Evolutionary conservation across 208 protist genomes (phyloP).

Genomic region (Leishmania major): DNA sequence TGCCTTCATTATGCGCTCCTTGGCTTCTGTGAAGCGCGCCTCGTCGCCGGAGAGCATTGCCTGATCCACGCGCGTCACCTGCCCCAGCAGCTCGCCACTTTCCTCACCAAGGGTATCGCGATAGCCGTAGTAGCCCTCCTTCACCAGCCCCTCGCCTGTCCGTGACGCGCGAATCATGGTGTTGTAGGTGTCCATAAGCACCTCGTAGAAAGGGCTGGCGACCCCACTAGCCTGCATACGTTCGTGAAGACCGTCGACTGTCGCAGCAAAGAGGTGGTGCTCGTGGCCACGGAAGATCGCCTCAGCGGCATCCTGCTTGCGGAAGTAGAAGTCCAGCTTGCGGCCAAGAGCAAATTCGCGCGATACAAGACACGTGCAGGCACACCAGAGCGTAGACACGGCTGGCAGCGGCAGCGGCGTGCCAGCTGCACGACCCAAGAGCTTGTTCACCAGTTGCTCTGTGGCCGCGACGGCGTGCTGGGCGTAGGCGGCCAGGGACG

Average conservation of each 20-base stretch:
- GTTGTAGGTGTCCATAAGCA: slow-evolving; percentile 87
- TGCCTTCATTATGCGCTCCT: slow-evolving; percentile 43
- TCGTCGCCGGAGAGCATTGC: slow-evolving; percentile 76
- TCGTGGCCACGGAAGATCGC: slow-evolving; percentile 48
- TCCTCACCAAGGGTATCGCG: slow-evolving; percentile 19
- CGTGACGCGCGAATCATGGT: slow-evolving; percentile 76
- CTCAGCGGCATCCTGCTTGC: slow-evolving; percentile 58
- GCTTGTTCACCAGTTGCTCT: slow-evolving; percentile 37
- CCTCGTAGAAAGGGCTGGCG: slow-evolving; percentile 74
- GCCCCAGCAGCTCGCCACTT: slow-evolving; percentile 42
- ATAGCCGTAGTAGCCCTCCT: slow-evolving; percentile 63
- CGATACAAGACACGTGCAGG: slow-evolving; percentile 60
- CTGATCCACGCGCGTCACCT: slow-evolving; percentile 61
- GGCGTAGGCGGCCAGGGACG: slow-evolving; percentile 67
- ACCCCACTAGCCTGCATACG: slow-evolving; percentile 39
- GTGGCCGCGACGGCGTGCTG: slow-evolving; percentile 70
- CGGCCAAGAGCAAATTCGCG: slow-evolving; percentile 83
- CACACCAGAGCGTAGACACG: slow-evolving; percentile 49
- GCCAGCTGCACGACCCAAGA: slow-evolving; percentile 34
- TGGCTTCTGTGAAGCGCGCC: slow-evolving; percentile 56
- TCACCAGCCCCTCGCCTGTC: slow-evolving; percentile 69
- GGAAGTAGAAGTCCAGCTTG: slow-evolving; percentile 80
- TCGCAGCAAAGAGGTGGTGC: slow-evolving; percentile 34
- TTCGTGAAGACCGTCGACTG: slow-evolving; percentile 69
- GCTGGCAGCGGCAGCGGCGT: slow-evolving; percentile 59